These are phyloP conservation scores for Botryotinia convoluta DNA, from an alignment of 2,329 filamentous ascomycete species.

Conservation along the genomic window DNA sequence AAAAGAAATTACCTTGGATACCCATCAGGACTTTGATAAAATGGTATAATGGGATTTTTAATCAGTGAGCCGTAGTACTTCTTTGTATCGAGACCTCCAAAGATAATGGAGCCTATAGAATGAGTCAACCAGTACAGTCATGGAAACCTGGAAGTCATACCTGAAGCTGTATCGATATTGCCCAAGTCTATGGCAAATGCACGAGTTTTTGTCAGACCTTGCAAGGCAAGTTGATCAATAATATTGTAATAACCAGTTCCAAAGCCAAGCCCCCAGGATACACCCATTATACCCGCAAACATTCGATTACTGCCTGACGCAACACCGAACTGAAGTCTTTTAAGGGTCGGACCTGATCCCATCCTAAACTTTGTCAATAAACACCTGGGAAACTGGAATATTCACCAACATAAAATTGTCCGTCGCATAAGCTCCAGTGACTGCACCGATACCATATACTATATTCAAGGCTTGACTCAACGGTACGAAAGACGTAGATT, in stretches of 20 bases:
- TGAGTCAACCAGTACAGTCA: neutral
- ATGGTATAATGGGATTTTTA: conserved; percentile 26
- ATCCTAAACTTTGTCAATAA: neutral
- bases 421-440: conserved; percentile 12
- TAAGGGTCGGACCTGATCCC: conserved; percentile 13
- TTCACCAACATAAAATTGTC: conserved; percentile 12
- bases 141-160: neutral
- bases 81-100: conserved; percentile 29
- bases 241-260: conserved; percentile 25
- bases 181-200: conserved; percentile 28
- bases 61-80: conserved; percentile 27
- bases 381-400: neutral
- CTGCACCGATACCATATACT: conserved; percentile 9
- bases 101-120: conserved; percentile 26
- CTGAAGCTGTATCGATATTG: conserved; percentile 23
- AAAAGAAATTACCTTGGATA: conserved; percentile 17
- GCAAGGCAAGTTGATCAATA: conserved; percentile 23
- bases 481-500: conserved; percentile 1
- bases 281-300: conserved; percentile 22
- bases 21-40: conserved; percentile 22
- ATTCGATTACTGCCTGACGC: conserved; percentile 12
- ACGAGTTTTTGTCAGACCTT: conserved; percentile 27
- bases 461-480: conserved; percentile 3
- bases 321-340: conserved; percentile 20
- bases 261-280: conserved; percentile 16